Base-by-base conservation (phyloP, 805 yeast species). In the Saturnispora kantuleensis region DNA sequence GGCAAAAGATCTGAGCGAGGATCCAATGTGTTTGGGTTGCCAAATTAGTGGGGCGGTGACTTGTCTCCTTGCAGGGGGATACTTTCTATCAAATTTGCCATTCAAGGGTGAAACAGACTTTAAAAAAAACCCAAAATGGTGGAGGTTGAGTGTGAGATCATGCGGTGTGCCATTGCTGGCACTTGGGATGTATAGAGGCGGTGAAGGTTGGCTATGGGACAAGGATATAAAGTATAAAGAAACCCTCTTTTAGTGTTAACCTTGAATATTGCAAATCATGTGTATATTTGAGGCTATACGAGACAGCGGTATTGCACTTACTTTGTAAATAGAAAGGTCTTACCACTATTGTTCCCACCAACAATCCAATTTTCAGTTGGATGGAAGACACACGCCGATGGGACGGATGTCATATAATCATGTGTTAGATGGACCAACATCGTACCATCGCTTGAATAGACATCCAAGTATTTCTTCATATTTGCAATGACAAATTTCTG, bases 341-440 rank as follows among this genome's bases (percentile, higher is more conserved):
- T 89, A 7, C 97, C 97, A 55, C 94, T 84, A 16, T 97, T 93
- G 48, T 89, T 84, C 9, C 96, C 97, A 1, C 98, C 98, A 3
- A 77, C 88, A 5, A 84, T 63, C 96, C 97, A 88, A 60, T 90
- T 87, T 55, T 81, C 73, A 0, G 84, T 74, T 2, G 89, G 95
- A 59, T 93, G 97, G 66, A 90, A 74, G 12, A 76, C 69, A 12
- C 80, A 72, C 1, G 84, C 97, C 0, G 97, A 97, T 1, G 98
- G 97, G 3, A 93, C 96, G 1, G 95, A 90, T 0, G 95, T 82
- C 60, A 90, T 77, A 16, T 65, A 57, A 0, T 69, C 72, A 38
- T 57, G 56, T 1, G 75, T 70, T 31, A 90, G 60, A 58, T 86
- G 95, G 0, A 88, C 95, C 10, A 90, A 55, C 50, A 83, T 88